These are phyloP conservation scores for Mycosphaerella arachidis DNA, from an alignment of 2,329 filamentous ascomycete species.

Conservation along the genomic window DNA sequence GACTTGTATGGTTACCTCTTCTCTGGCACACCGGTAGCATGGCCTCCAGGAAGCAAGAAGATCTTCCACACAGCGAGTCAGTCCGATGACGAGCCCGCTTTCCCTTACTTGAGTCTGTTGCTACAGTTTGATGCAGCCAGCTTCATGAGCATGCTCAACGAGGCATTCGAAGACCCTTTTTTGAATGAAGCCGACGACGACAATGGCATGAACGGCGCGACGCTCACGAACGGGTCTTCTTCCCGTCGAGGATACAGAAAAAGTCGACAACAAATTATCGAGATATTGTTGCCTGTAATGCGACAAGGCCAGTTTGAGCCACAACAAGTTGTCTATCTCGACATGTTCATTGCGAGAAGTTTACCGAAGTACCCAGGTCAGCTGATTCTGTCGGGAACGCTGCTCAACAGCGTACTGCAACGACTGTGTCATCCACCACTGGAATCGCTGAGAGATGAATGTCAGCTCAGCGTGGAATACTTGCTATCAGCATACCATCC, in stretches of 20 bases:
- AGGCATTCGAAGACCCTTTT: conserved; percentile 93
- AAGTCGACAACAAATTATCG: conserved; percentile 87
- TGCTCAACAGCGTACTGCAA: conserved; percentile 72
- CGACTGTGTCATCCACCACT: conserved; percentile 82
- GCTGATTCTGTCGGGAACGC: conserved; percentile 80
- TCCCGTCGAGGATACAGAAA: conserved; percentile 41
- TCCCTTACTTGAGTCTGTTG: conserved; percentile 78
- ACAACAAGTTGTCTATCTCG: conserved; percentile 85
- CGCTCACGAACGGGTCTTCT: conserved; percentile 23
- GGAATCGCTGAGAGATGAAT: conserved; percentile 79
- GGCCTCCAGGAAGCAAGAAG: conserved; percentile 63
- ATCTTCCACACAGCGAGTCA: conserved; percentile 57
- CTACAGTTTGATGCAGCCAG: conserved; percentile 85
- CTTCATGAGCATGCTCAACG: conserved; percentile 91
- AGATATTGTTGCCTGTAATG: conserved; percentile 89
- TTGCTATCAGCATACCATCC: conserved; percentile 90
- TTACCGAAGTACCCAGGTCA: conserved; percentile 96
- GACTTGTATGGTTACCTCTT: conserved; percentile 93
- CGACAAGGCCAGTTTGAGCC: conserved; percentile 67
- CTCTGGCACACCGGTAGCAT: conserved; percentile 70
- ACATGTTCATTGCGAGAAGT: conserved; percentile 98
- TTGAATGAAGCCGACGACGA: conserved; percentile 67
- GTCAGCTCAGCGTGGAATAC: conserved; percentile 95
- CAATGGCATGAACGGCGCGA: conserved; percentile 22
- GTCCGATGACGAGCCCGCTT: conserved; percentile 62